Percentiles rank a stretch among this genome's conserved stretches.
phyloP scores from a whole-genome alignment of 306 rosid species.

The Myrica gale region DNA sequence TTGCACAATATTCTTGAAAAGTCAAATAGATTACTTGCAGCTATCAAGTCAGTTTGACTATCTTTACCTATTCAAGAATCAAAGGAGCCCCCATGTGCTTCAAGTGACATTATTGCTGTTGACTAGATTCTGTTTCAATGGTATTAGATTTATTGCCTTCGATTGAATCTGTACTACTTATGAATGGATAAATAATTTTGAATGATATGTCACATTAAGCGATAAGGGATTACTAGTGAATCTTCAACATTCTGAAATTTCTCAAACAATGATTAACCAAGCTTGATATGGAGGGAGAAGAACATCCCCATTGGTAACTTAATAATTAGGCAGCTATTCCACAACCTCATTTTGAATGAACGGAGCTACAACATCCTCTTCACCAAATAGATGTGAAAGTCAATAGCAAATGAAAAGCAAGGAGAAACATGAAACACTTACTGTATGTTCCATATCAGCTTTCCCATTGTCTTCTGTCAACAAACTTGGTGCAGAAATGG shows the following conservation, averaged over 20 bases:
- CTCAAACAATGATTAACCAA: neutral
- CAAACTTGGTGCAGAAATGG: constrained; percentile 47
- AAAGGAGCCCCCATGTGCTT: too few species aligned
- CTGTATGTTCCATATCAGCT: constrained; percentile 53
- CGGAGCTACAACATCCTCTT: neutral
- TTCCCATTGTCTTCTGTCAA: constrained; percentile 55
- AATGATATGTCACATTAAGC: too few species aligned
- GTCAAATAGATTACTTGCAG: neutral
- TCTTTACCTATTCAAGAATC: neutral
- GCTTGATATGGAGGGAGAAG: neutral
- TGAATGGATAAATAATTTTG: too few species aligned
- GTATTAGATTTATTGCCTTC: too few species aligned
- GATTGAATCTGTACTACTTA: too few species aligned
- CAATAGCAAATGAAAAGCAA: constrained; percentile 4
- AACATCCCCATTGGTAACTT: neutral
- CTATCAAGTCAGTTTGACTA: neutral
- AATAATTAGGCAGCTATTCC: neutral
- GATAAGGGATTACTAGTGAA: too few species aligned
- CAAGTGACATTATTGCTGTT: too few species aligned
- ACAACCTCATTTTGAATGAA: neutral
- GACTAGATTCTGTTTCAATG: too few species aligned
- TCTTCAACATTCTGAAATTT: constrained; percentile 1
- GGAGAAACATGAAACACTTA: constrained; percentile 37
- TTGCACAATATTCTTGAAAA: neutral
- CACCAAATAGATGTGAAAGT: neutral